Conservation (phyloP, 352 stramenopile species). For the Peronosclerospora sorghi region DNA sequence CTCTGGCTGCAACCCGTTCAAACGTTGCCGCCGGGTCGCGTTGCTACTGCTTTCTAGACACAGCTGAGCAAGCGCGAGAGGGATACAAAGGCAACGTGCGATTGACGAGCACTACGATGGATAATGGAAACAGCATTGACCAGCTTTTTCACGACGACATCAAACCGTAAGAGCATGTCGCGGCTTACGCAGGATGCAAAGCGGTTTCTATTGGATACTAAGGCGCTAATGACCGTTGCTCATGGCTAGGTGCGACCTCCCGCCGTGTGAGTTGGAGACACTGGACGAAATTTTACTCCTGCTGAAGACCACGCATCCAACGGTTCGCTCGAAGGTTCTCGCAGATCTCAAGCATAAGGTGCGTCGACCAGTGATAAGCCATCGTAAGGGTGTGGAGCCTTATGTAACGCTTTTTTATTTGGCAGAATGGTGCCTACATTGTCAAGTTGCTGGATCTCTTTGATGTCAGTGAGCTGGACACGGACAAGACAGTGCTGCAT, state of each 20-base stretch:
- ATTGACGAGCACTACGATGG: conserved; percentile 16
- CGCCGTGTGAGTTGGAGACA: conserved; percentile 51
- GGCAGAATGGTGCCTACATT: conserved; percentile 57
- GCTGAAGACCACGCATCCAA: conserved; percentile 50
- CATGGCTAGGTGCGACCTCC: conserved; percentile 36
- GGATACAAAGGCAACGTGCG: neutral
- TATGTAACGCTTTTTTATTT: neutral
- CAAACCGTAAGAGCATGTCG: conserved; percentile 23
- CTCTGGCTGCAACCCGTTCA: conserved; percentile 1
- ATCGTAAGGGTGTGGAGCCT: too few relatives aligned
- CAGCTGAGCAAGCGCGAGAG: neutral
- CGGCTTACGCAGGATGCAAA: too few relatives aligned
- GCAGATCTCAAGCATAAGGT: conserved; percentile 40
- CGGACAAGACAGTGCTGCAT: conserved; percentile 45
- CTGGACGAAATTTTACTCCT: conserved; percentile 50
- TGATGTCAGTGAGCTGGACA: conserved; percentile 55
- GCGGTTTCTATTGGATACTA: conserved; percentile 10
- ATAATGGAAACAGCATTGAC: conserved; percentile 25
- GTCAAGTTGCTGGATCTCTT: conserved; percentile 67
- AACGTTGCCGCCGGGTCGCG: conserved; percentile 15
- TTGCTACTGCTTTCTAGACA: neutral
- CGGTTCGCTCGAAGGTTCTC: conserved; percentile 37
- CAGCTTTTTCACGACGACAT: conserved; percentile 49
- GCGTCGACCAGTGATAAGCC: too few relatives aligned
- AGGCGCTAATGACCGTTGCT: conserved; percentile 1